Evolutionary conservation across 2,329 filamentous ascomycete species (phyloP).

Genomic region (Botrytis fabae): DNA sequence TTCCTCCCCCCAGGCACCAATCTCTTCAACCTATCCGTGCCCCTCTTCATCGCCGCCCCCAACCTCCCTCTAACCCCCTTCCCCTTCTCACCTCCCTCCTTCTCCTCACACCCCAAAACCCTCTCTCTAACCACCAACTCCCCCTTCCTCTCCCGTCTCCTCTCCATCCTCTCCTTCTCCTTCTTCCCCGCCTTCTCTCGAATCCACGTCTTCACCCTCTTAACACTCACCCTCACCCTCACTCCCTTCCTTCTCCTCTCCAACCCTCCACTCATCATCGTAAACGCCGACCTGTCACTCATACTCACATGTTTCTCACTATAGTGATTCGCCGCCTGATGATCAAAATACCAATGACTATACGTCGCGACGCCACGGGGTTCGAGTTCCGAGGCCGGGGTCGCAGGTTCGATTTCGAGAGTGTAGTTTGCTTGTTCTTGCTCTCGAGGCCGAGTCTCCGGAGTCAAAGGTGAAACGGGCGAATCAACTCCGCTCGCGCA

Average conservation of each 20-base stretch:
- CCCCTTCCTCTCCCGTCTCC: neutral
- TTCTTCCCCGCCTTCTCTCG: neutral
- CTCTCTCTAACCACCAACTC: neutral
- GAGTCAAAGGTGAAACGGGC: neutral
- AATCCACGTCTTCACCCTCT: neutral
- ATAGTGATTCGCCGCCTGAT: neutral
- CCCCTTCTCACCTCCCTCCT: too few species aligned
- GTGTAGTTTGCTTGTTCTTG: neutral
- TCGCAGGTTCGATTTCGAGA: neutral
- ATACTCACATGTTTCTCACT: neutral
- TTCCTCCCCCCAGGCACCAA: neutral
- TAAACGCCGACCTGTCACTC: neutral
- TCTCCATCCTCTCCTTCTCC: neutral
- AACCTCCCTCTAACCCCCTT: neutral
- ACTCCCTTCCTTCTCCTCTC: neutral
- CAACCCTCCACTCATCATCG: neutral
- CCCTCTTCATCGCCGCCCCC: neutral
- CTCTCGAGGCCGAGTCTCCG: neutral
- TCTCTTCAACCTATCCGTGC: neutral
- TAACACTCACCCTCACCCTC: neutral
- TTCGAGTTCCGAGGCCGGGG: neutral
- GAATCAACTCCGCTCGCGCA: neutral
- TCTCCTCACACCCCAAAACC: neutral
- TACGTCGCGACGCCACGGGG: neutral
- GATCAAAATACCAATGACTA: conserved; percentile 1